These are phyloP conservation scores for Hyparrhenia diplandra DNA, from an alignment of 176 grass and related monocot species.

Conservation along the genomic window DNA sequence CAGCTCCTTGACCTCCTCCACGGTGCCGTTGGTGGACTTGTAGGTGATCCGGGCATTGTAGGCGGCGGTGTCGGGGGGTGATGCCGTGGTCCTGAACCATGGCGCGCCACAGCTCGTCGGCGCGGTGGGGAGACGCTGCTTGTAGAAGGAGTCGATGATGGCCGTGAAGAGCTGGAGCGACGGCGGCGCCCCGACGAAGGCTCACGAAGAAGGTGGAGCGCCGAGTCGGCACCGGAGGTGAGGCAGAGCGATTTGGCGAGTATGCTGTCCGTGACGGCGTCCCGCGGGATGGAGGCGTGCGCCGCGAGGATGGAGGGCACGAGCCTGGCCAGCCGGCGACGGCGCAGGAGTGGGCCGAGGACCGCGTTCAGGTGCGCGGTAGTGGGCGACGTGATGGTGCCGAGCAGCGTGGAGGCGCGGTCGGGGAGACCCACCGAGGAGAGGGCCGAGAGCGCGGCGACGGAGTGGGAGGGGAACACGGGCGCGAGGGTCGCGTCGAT, in stretches of 20 bases:
- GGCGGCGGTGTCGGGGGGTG: constrained; percentile 21
- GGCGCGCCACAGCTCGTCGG: constrained; percentile 44
- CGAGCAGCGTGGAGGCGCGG: constrained; percentile 32
- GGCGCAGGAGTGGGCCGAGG: constrained; percentile 40
- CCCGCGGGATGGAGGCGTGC: constrained; percentile 19
- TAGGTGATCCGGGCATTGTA: constrained; percentile 46
- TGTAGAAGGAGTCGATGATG: constrained; percentile 55
- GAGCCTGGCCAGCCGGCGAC: constrained; percentile 18
- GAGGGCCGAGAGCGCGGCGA: constrained; percentile 24
- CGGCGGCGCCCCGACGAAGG: constrained; percentile 9
- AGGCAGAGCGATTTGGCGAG: constrained; percentile 50
- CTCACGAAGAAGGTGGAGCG: constrained; percentile 40
- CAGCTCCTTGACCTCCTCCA: constrained; percentile 49
- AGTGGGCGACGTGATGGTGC: constrained; percentile 9
- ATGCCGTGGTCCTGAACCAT: constrained; percentile 41
- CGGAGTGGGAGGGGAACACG: constrained; percentile 17
- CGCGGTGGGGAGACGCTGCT: constrained; percentile 47
- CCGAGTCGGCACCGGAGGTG: constrained; percentile 28
- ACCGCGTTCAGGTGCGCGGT: constrained; percentile 42
- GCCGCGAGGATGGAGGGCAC: constrained; percentile 25
- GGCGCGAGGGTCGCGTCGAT: constrained; percentile 41
- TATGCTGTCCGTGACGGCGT: constrained; percentile 36
- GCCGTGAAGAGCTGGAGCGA: constrained; percentile 36
- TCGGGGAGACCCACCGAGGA: constrained; percentile 38
- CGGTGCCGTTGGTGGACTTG: constrained; percentile 34